Evolutionary conservation across 2,329 filamentous ascomycete species (phyloP), one percentile per base, ranked within the genome.

Genomic region (Chaetothyriales sp.): DNA sequence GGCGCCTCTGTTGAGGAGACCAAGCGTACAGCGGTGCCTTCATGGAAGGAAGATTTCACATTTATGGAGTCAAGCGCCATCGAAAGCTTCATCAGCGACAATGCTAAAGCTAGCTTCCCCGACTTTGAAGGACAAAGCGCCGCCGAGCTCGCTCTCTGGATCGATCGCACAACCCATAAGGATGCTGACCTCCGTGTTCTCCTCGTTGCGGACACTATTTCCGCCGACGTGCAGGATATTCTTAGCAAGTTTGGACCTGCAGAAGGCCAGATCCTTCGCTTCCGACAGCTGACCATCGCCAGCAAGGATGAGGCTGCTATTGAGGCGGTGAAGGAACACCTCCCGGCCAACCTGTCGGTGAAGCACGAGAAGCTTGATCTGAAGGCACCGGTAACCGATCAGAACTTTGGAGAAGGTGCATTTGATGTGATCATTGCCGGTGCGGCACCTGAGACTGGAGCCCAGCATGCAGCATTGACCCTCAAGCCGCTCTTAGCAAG

Each of bases 381-480:
- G 43, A 47, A 49, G 18, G 10, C 19, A n/a, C 22, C 47, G 18
- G 48, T 43, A 10, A 45, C 25, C 45, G 46, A 44, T 18, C 51
- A 54, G 20, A 44, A 47, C 8, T 54, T 49, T 50, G 55, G 54
- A 7, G 51, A 51, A 18, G 59, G 56, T 3, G 52, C 55, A 1
- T 67, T 63, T 43, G 65, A 67, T 46, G 29, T 67, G 25, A 60
- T 66, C 1, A 55, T 67, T 50, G 65, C 65, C 4, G 60, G 29
- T 13, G 29, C 29, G 61, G 2, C 64, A 66, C 54, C 57, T 45
- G 61, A 65, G 40, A 62, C 62, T 5, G 47, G 66, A 7, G 29
- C 29, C 29, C 29, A 33, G 7, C 29, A 9, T 33, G 29, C 29
- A 5, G 29, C 29, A 50, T 46, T 48, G 1, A 62, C 66, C 44